These are phyloP conservation scores for Sodiomyces alkalinus DNA, from an alignment of 2,329 filamentous ascomycete species.

Conservation along the genomic window DNA sequence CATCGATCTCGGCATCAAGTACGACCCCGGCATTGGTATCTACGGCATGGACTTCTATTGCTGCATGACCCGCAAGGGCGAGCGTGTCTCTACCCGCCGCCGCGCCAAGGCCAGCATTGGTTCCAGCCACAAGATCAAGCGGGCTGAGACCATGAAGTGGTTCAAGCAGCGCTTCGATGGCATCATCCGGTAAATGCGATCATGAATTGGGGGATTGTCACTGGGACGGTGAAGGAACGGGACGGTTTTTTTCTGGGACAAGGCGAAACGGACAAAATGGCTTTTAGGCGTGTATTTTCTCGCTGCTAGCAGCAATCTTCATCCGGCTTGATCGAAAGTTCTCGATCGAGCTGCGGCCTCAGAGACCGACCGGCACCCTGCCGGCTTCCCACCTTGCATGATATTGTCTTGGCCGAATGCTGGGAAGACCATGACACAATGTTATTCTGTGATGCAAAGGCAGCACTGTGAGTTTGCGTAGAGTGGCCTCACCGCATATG, in stretches of 20 bases:
- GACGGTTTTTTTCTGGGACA: constrained; percentile 13
- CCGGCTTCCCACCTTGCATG: constrained; percentile 41
- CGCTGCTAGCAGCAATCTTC: constrained; percentile 23
- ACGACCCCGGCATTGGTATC: constrained; percentile 95
- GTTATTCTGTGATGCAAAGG: too few species aligned
- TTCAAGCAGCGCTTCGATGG: constrained; percentile 85
- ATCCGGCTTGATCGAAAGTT: constrained; percentile 36
- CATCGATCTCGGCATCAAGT: constrained; percentile 99
- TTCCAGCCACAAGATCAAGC: constrained; percentile 81
- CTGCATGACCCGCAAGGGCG: constrained; percentile 99
- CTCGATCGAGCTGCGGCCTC: constrained; percentile 50
- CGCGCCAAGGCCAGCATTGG: constrained; percentile 80
- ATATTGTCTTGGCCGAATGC: too few species aligned
- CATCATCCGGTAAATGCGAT: constrained; percentile 78
- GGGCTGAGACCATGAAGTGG: constrained; percentile 94
- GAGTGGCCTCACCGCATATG: too few species aligned
- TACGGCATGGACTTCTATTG: constrained; percentile 99
- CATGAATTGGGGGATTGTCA: constrained; percentile 9
- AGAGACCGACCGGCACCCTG: constrained; percentile 58
- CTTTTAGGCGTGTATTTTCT: constrained; percentile 24
- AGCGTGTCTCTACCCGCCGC: constrained; percentile 92
- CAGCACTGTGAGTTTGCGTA: too few species aligned
- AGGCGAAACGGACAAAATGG: constrained; percentile 18
- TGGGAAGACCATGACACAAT: too few species aligned
- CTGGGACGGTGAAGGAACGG: constrained; percentile 9